Base-by-base conservation (phyloP, 1,139 yeast genomes). In the Pichia sp. region DNA sequence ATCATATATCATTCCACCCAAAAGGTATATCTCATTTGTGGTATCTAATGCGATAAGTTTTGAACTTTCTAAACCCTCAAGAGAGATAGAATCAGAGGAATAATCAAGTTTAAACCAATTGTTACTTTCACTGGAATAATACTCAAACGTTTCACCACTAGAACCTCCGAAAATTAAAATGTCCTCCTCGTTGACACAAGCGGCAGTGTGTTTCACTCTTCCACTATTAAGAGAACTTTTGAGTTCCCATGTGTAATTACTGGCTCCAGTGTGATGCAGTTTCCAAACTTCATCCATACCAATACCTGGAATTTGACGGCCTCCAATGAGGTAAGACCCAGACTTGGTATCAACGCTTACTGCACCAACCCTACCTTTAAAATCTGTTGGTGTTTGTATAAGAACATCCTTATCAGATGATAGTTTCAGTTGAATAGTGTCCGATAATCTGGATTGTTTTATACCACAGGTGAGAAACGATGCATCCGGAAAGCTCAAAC, bases 251-350 rank as follows among this genome's bases (percentile, higher is more conserved):
- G 57, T 45, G 40, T 57, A 61, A 0, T 32, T 36, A 1, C 36
- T 52, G 2, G 54, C 36, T 1, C 50, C 50, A 1, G 53, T 31
- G 8, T 19, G 6, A 3, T 32, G 13, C 1, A 64, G 50, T 36
- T 54, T 59, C 80, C 80, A 79, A 45, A 72, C 66, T 52, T 79
- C 84, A 3, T 61, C 49, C 42, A 80, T 67, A 0, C 73, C 70
- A 8, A 68, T 67, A 1, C 78, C 77, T 0, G 96, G 95, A 7
- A 82, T 76, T 3, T 78, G 72, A 58, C 95, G 75, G 2, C 96
- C 96, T 3, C 95, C 95, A 32, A 81, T 71, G n/a, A 86, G 59
- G 2, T 84, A 56, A 0, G 72, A 59, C 1, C 57, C 59, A 0
- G 65, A 63, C 5, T 66, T 62, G 1, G 64, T 61, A 1, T 65